Evolutionary conservation across 768 basidiomycete genomes (phyloP), one percentile per base, ranked within the genome.

Genomic region (Ramaria rubella): DNA sequence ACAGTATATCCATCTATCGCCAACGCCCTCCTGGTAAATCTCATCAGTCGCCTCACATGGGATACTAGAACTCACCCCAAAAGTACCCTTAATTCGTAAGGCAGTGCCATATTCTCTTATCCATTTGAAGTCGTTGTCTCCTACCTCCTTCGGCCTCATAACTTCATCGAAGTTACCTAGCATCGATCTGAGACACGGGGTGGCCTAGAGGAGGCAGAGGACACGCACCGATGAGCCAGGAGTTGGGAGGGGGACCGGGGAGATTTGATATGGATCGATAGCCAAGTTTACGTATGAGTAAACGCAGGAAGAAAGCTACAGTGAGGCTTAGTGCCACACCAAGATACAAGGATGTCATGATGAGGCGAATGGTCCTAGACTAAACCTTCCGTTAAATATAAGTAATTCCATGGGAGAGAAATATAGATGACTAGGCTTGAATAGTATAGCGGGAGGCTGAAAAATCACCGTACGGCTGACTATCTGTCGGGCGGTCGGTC

Each of bases 51-150:
- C 51, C 34, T 19, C 14, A 7, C 43, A 29, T 33, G 14, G 19
- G 40, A 52, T 31, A 34, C 43, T 26, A 29, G 44, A 43, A 58
- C 72, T 36, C 65, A 80, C 80, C 49, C 79, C 76, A 59, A 81
- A 75, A 19, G 75, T 66, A 3, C 75, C 81, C 63, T 78, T 77
- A 55, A 82, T 62, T 36, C 77, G 76, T 29, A 79, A 74, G 15
- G 81, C 69, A 59, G 76, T 75, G 1, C 81, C 80, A 60, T 71
- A 82, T 58, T 71, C 63, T 31, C 65, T 68, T 60, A 77, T 75
- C 65, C 79, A 81, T 61, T 76, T 77, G 65, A 81, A 81, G 58
- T 81, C 80, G 6, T 76, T 72, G 49, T 72, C 62, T 33, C 31
- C 38, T 17, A 40, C 38, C 9, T 52, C 15, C 17, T 36, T 33